Evolutionary conservation across 768 basidiomycete genomes (phyloP).

Genomic region (Suillus ampliporus): DNA sequence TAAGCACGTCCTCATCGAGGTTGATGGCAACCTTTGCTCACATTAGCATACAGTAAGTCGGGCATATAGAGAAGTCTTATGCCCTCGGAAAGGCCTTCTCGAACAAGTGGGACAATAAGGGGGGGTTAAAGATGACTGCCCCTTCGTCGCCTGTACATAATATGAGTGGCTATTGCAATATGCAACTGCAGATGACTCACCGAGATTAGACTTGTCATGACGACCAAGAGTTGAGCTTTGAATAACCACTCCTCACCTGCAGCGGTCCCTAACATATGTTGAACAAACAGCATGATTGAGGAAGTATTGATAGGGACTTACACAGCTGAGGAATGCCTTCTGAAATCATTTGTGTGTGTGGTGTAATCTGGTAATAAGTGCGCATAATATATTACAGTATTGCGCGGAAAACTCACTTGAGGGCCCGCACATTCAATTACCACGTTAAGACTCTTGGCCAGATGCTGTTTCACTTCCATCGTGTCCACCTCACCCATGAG

Average conservation of each 20-base stretch:
- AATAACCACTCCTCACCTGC: slow-evolving; percentile 74
- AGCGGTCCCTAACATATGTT: slow-evolving; percentile 57
- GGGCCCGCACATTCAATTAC: slow-evolving; percentile 60
- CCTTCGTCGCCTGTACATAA: slow-evolving; percentile 63
- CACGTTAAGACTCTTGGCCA: slow-evolving; percentile 71
- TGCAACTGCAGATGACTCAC: slow-evolving; percentile 45
- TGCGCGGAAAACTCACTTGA: slow-evolving; percentile 34
- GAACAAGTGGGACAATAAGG: slow-evolving; percentile 70
- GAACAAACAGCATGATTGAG: slow-evolving; percentile 15
- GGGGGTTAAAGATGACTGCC: slow-evolving; percentile 59
- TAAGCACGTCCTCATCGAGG: slow-evolving; percentile 80
- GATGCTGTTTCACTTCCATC: slow-evolving; percentile 75
- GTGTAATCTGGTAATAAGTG: slow-evolving; percentile 58
- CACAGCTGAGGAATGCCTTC: slow-evolving; percentile 75
- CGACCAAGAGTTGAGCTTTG: slow-evolving; percentile 71
- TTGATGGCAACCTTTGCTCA: slow-evolving; percentile 60
- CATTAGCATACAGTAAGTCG: not conserved
- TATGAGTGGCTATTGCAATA: not conserved
- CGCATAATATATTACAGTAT: not conserved
- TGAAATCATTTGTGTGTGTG: slow-evolving; percentile 64
- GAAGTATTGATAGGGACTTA: slow-evolving; percentile 39
- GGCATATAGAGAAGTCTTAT: slow-evolving; percentile 39
- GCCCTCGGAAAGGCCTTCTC: slow-evolving; percentile 63
- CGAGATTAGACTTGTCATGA: slow-evolving; percentile 71
- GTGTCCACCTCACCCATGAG: slow-evolving; percentile 77